Percentiles rank a stretch among this genome's conserved stretches.
phyloP scores from a whole-genome alignment of 257 asterid genomes.

The Vinca minor region DNA sequence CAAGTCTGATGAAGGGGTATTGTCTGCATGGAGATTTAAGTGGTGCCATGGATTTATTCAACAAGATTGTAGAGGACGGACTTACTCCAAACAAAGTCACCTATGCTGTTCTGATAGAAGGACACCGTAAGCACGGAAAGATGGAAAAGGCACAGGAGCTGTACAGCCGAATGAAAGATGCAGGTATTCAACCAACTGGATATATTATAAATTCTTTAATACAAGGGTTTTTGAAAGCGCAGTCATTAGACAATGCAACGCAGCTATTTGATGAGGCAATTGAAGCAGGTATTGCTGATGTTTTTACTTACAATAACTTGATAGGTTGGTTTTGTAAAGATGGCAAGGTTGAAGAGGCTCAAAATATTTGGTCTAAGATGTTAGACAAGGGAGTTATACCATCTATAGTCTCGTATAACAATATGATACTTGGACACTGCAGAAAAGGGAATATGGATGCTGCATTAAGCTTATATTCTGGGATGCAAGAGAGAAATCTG shows the following conservation, averaged over 20 bases:
- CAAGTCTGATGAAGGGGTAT: slow-evolving; percentile 81
- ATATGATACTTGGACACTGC: slow-evolving; percentile 60
- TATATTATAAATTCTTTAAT: slow-evolving; percentile 54
- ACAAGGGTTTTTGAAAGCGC: slow-evolving; percentile 44
- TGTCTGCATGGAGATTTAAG: slow-evolving; percentile 48
- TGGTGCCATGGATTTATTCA: slow-evolving; percentile 53
- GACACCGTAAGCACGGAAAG: slow-evolving; percentile 48
- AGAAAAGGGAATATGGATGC: slow-evolving; percentile 55
- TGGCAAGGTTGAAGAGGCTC: slow-evolving; percentile 50
- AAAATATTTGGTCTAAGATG: slow-evolving; percentile 52
- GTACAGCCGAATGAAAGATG: slow-evolving; percentile 44
- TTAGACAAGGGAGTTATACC: slow-evolving; percentile 44
- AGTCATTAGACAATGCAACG: slow-evolving; percentile 40
- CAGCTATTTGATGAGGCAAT: slow-evolving; percentile 49
- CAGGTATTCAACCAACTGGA: slow-evolving; percentile 47
- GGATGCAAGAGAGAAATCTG: slow-evolving; percentile 35
- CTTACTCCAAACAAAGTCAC: slow-evolving; percentile 67
- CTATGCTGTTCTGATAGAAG: slow-evolving; percentile 71
- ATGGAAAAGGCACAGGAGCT: slow-evolving; percentile 57
- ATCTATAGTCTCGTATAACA: slow-evolving; percentile 44
- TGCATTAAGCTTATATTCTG: slow-evolving; percentile 39
- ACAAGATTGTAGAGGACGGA: slow-evolving; percentile 38
- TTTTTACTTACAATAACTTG: slow-evolving; percentile 49
- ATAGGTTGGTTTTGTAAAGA: slow-evolving; percentile 48
- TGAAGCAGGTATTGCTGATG: slow-evolving; percentile 48